A percentile compares a stretch with the other conserved stretches of the same genome.
These are phyloP conservation scores for Neurospora sp. DNA, from an alignment of 495 filamentous ascomycete genomes.

Conservation along the genomic window DNA sequence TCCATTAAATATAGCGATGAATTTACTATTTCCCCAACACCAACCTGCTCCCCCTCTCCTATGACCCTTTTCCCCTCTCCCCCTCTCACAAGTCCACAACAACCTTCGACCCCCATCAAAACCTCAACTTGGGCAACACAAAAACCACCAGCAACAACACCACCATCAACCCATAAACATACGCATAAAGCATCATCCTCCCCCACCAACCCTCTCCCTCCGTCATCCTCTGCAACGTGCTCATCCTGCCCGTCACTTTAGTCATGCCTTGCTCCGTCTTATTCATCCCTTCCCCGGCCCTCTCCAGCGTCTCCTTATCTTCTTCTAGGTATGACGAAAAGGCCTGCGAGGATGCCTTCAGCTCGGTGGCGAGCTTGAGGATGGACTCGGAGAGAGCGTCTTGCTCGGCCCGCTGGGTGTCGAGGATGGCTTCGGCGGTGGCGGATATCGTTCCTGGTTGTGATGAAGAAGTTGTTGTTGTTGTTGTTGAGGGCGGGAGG, in stretches of 20 bases:
- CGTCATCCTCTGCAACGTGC: conserved; percentile 58
- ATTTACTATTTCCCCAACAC: neutral
- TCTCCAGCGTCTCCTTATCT: conserved; percentile 59
- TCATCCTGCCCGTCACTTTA: conserved; percentile 64
- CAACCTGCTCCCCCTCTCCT: neutral
- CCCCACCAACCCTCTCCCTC: conserved; percentile 87
- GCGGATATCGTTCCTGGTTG: conserved; percentile 14
- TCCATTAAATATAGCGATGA: neutral
- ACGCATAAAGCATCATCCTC: conserved; percentile 70
- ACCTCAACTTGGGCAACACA: conserved; percentile 75
- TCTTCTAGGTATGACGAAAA: conserved; percentile 62
- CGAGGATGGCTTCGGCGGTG: conserved; percentile 55
- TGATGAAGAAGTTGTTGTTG: conserved; percentile 4
- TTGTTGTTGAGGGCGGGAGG: conserved; percentile 19
- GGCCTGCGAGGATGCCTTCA: conserved; percentile 63
- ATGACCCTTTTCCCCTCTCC: neutral
- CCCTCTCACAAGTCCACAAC: no score
- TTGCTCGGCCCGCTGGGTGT: conserved; percentile 67
- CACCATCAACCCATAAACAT: conserved; percentile 71
- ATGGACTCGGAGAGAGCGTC: conserved; percentile 76
- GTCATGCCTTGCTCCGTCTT: conserved; percentile 65
- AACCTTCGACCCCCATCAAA: conserved; percentile 37
- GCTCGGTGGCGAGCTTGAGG: conserved; percentile 60
- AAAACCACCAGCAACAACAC: conserved; percentile 66
- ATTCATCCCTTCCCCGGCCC: conserved; percentile 64